Conservation (phyloP, 1,139 yeast species). For the Martiniozyma asiatica region DNA sequence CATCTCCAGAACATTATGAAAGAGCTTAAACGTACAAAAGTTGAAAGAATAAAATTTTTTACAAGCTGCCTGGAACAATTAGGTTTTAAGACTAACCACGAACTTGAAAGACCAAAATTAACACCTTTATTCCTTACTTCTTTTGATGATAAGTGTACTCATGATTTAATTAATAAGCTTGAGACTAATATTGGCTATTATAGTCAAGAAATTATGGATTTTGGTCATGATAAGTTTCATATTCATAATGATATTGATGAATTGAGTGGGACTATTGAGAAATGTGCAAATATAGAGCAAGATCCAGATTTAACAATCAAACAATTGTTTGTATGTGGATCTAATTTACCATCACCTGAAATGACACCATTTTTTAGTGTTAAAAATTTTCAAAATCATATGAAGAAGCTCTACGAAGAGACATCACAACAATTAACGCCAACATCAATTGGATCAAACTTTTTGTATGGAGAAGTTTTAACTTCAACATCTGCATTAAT, state of each 20-base stretch:
- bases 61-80: constrained; percentile 41
- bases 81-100: constrained; percentile 53
- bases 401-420: constrained; percentile 25
- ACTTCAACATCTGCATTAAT: constrained; percentile 77
- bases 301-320: constrained; percentile 47
- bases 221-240: constrained; percentile 42
- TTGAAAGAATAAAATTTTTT: constrained; percentile 41
- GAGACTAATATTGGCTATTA: constrained; percentile 31
- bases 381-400: constrained; percentile 36
- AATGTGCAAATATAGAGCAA: too few relatives aligned
- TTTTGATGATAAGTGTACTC: constrained; percentile 15
- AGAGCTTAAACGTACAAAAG: constrained; percentile 32
- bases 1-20: too few relatives aligned
- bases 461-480: constrained; percentile 78
- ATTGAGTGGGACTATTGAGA: too few relatives aligned
- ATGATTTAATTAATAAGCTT: constrained; percentile 23
- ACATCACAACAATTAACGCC: constrained; percentile 16
- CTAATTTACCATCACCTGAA: constrained; percentile 29
- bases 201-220: constrained; percentile 32
- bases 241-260: constrained; percentile 25
- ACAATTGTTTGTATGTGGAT: constrained; percentile 36
- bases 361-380: constrained; percentile 68
- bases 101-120: constrained; percentile 34
- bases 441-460: constrained; percentile 42
- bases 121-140: constrained; percentile 50